Evolutionary conservation across 2,329 filamentous ascomycete species (phyloP), one percentile per base, ranked within the genome.

Genomic region (Sclerotinia sclerotiorum): DNA sequence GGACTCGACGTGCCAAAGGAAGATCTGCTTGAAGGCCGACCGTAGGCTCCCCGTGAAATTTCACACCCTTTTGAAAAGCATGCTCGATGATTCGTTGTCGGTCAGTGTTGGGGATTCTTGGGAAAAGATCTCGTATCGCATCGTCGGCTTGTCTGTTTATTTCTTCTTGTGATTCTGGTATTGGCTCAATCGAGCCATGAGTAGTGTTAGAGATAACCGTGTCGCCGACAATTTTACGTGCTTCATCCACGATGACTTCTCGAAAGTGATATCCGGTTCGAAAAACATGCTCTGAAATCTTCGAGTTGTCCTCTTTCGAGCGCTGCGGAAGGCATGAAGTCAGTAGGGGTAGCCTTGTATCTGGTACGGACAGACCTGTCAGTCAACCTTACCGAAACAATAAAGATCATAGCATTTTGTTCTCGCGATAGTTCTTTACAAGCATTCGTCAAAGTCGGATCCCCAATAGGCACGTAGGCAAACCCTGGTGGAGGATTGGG

Each of bases 351-450:
- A 51, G 29, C 15, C 32, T 51, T 51, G 68, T 35, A 17, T 13
- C 46, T n/a, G 6, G 19, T 54, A 29, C 57, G 70, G 51, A 69
- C 35, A 55, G 35, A 27, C 11, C 24, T 24, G 35, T 21, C 29
- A 17, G 49, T 29, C 60, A 21, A 78, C 84, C 73, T 82, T 32
- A 88, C 87, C 74, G 87, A 87, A 60, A 90, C 87, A 69, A 90
- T 88, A 73, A 88, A 90, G 21, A 89, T 85, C 84, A 88, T 85
- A 56, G 85, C 86, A 73, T 83, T 87, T 63, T 82, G 81, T 72
- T 88, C 84, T 71, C 88, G 82, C 1, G 87, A 90, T 27, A 89
- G 77, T 73, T 90, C 87, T 77, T 90, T 90, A 81, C 88, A 90
- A 55, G 82, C 79, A 67, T 80, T 80, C 6, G 87, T 89, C 74